Evolutionary conservation across 2,329 filamentous ascomycete species (phyloP), one percentile per base, ranked within the genome.

Genomic region (Periconia sp.): DNA sequence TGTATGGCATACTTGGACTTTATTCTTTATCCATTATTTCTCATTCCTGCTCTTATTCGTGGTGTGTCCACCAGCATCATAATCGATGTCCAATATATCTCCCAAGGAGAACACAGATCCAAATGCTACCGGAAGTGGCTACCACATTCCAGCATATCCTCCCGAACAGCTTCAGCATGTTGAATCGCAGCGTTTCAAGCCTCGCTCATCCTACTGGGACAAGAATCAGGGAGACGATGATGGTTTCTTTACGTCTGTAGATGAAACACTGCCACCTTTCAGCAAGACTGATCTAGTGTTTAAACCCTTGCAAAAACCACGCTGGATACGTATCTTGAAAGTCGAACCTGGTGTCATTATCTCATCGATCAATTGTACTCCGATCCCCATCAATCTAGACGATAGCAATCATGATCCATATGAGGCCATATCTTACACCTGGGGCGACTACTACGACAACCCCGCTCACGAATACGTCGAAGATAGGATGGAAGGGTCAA

Each of bases 391-490:
- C 16, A 15, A 33, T 17, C 22, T 40, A 16, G 37, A 40, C 15
- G 31, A 36, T 18, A 13, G 25, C 3, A 24, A 33, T 4, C 24
- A 36, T 12, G 6, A 22, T 17, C 23, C 22, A 11, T 42, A 42
- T 32, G 32, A 42, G 24, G 39, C 39, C 4, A 29, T 42, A 29
- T 36, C 31, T 18, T 42, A 42, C 17, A 36, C 39, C 17, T 42
- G 39, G 39, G 23, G 32, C n/a, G 24, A 25, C 16, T 40, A 33
- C 30, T 34, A 40, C 23, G 19, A 25, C 19, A 40, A 25, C 8
- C 7, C 12, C 11, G n/a, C n/a, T n/a, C n/a, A n/a, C n/a, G n/a
- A n/a, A n/a, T n/a, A 24, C n/a, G 22, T 29, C 13, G 18, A n/a
- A 4, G 25, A 22, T 8, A 22, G 16, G 16, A 13, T 12, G 7